phyloP scores from a whole-genome alignment of 2,329 filamentous ascomycete species.

The Aspergillus ibericus region DNA sequence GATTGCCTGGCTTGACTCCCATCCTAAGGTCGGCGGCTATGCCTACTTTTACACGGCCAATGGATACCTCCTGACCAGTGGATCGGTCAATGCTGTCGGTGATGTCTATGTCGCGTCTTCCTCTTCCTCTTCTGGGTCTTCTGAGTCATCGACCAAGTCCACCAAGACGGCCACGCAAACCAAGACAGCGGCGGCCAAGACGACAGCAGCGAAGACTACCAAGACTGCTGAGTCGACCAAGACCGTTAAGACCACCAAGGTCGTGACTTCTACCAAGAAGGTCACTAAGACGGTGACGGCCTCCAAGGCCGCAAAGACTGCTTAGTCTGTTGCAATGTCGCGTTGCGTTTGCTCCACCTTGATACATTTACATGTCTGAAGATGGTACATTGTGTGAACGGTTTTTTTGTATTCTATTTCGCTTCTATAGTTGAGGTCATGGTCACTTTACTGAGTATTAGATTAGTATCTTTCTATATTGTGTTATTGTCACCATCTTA shows the following conservation, averaged over 20 bases:
- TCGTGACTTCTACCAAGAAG: neutral
- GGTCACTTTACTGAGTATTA: neutral
- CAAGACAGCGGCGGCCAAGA: neutral
- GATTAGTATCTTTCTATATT: neutral
- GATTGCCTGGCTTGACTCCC: neutral
- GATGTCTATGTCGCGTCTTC: neutral
- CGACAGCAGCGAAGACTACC: neutral
- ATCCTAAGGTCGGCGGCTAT: neutral
- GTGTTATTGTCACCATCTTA: no score
- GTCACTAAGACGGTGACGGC: neutral
- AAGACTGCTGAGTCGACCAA: neutral
- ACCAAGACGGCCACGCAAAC: neutral
- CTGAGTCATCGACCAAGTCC: neutral
- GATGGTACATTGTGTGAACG: neutral
- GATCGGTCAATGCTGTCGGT: neutral
- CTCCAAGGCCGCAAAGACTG: neutral
- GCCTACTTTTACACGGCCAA: conserved; percentile 1
- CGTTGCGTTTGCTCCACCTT: neutral
- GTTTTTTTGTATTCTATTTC: neutral
- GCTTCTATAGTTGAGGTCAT: neutral
- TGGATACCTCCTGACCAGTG: neutral
- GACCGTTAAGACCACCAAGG: neutral
- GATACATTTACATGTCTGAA: neutral
- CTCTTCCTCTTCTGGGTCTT: neutral
- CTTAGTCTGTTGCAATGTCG: neutral